A percentile compares a stretch with the other conserved stretches of the same genome.
Evolutionary conservation across 345 rosid species (phyloP).

Genomic region (Populus alba): DNA sequence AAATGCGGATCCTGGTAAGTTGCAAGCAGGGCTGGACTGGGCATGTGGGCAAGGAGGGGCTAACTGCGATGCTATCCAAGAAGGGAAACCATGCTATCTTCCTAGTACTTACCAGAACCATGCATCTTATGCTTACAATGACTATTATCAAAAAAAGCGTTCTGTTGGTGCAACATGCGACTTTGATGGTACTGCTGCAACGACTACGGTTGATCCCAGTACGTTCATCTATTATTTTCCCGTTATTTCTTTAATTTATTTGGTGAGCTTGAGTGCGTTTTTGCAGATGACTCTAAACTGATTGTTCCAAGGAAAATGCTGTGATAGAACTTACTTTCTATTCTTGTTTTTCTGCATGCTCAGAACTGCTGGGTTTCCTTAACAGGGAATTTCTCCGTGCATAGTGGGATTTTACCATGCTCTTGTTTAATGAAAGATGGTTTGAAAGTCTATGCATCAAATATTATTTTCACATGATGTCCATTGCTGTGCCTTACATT

Average conservation of each 20-base stretch:
- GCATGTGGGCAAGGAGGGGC: constrained; percentile 96
- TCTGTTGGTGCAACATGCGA: constrained; percentile 80
- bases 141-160: constrained; percentile 80
- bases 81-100: constrained; percentile 60
- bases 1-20: constrained; percentile 62
- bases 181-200: constrained; percentile 73
- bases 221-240: constrained; percentile 31
- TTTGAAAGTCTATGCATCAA: background rate
- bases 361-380: background rate
- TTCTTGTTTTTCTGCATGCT: background rate
- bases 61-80: constrained; percentile 65
- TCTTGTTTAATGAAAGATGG: background rate
- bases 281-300: background rate
- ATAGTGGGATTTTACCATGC: background rate
- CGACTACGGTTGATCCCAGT: constrained; percentile 71
- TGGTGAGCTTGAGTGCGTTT: background rate
- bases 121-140: constrained; percentile 89
- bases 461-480: background rate
- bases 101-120: constrained; percentile 64
- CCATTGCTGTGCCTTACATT: background rate
- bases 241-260: constrained; percentile 9
- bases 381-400: background rate
- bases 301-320: background rate
- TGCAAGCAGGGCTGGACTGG: constrained; percentile 79
- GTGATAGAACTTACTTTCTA: too few species aligned